Conservation (phyloP, 495 filamentous ascomycete species). For the Neurospora sp. region DNA sequence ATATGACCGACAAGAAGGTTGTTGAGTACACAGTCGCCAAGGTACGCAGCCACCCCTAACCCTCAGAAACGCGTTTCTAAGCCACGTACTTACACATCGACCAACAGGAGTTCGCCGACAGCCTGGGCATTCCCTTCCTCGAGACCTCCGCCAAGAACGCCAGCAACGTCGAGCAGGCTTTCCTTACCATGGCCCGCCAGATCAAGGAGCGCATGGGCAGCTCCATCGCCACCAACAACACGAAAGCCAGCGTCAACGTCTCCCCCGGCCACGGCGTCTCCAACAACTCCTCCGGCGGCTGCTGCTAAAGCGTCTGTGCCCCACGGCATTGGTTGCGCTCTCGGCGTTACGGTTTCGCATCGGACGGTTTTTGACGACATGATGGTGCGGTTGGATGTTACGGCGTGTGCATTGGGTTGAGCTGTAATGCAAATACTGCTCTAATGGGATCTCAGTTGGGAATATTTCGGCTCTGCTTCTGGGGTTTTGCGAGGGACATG, state of each 20-base stretch:
- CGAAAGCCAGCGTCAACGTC: conserved; percentile 96
- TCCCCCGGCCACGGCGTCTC: conserved; percentile 89
- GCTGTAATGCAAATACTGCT: not conserved
- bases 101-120: conserved; percentile 90
- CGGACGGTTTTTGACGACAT: conserved; percentile 16
- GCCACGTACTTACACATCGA: conserved; percentile 5
- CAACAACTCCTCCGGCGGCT: conserved; percentile 79
- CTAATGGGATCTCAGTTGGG: not conserved
- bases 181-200: conserved; percentile 98
- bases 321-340: conserved; percentile 7
- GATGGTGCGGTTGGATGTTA: conserved; percentile 9
- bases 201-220: conserved; percentile 99
- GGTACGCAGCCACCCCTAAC: conserved; percentile 39
- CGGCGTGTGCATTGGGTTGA: conserved; percentile 15
- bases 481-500: not conserved
- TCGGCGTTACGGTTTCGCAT: conserved; percentile 20
- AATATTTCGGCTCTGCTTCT: not conserved
- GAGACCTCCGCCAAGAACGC: conserved; percentile 99
- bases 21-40: conserved; percentile 99
- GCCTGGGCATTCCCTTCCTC: conserved; percentile 97
- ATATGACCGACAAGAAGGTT: conserved; percentile 99
- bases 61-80: not conserved
- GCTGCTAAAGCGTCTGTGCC: conserved; percentile 59
- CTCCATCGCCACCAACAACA: conserved; percentile 85
- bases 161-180: conserved; percentile 98